Conservation (phyloP, 2,329 filamentous ascomycete genomes). For the Diaporthe sp. region DNA sequence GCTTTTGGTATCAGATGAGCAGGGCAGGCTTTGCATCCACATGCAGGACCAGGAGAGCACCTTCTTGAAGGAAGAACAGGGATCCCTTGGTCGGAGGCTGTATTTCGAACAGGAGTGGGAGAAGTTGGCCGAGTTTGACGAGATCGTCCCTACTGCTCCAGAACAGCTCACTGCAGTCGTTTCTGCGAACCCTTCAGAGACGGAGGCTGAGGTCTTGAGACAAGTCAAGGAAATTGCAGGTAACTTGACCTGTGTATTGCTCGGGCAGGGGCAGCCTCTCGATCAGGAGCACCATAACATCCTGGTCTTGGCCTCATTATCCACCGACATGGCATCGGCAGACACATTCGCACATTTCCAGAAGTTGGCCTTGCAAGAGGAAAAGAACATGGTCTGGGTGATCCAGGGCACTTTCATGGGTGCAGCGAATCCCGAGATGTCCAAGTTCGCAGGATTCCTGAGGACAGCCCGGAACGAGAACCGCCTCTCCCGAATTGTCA, state of each 20-base stretch:
- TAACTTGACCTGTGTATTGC: not conserved
- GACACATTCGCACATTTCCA: not conserved
- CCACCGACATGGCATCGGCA: not conserved
- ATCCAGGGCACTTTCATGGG: not conserved
- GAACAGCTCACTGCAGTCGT: not conserved
- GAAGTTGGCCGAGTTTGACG: not conserved
- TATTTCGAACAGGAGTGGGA: constrained; percentile 13
- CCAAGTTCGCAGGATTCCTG: not conserved
- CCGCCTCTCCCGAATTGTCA: not conserved
- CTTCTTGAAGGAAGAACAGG: constrained; percentile 12
- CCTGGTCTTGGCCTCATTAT: not conserved
- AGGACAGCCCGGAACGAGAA: constrained; percentile 7
- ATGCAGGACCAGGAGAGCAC: constrained; percentile 19
- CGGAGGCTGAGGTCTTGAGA: not conserved
- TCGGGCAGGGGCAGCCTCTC: not conserved
- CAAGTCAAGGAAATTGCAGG: not conserved
- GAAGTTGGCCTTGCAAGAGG: constrained; percentile 2
- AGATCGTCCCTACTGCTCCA: not conserved
- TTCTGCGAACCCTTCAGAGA: not conserved
- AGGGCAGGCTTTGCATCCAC: constrained; percentile 2
- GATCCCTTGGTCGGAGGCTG: constrained; percentile 1
- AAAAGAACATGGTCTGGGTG: constrained; percentile 17
- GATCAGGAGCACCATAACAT: not conserved
- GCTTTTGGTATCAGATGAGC: constrained; percentile 3
- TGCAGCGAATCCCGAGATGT: not conserved